Evolutionary conservation across 495 filamentous ascomycete genomes (phyloP), one percentile per base, ranked within the genome.

Genomic region (Aspergillus egyptiacus): DNA sequence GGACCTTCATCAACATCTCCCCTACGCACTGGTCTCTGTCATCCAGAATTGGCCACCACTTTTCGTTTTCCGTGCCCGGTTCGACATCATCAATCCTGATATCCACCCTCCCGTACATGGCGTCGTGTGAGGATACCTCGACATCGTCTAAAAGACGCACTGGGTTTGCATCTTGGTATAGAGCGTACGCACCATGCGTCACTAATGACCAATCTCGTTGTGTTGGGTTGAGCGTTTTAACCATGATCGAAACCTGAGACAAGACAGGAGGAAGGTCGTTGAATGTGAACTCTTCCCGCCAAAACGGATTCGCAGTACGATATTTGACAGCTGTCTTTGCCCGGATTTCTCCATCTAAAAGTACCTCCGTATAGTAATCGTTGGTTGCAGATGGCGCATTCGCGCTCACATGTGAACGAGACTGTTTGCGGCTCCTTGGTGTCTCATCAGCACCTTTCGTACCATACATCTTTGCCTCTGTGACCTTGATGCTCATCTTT

Each of bases 251-350:
- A 7, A 86, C 78, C 58, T 81, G 86, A 7, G 87, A 90, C 30
- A 94, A 62, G 7, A 87, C 77, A 0, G 87, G 75, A 2, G 93
- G 89, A 13, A 98, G 74, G 66, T 96, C 91, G 32, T 72, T 69
- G 59, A 96, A 96, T 37, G 86, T 80, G 56, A 88, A 91, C 33
- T 91, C 89, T 70, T 97, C 93, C 23, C 90, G 77, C 93, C 94
- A 99, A 55, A 97, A 95, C 0, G 90, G 93, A 59, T 82, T 89
- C 41, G 79, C 81, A 11, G 86, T 91, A 46, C 89, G 86, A 49
- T 77, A 74, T 65, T 91, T 91, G 17, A 87, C 83, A 20, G 84
- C 84, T 8, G 93, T 96, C 52, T 87, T 84, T 13, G 87, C 87
- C 46, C 91, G 78, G 25, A 91, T 80, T 57, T 97, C 89, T 10